phyloP scores from a whole-genome alignment of 2,329 filamentous ascomycete genomes.

The Lecanicillium sp. region DNA sequence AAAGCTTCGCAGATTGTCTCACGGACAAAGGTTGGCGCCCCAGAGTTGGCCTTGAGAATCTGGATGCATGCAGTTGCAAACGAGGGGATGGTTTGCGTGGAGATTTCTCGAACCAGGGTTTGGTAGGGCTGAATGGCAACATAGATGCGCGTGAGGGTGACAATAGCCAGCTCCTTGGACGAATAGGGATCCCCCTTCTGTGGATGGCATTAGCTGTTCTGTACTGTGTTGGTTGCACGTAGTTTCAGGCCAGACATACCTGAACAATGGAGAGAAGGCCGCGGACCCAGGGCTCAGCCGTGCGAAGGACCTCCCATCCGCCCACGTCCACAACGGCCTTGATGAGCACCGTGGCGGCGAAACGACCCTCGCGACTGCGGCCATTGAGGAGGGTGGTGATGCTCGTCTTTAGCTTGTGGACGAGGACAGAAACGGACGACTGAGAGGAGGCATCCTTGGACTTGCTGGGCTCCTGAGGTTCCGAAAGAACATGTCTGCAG shows the following conservation, averaged over 20 bases:
- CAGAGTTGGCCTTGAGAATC: constrained; percentile 39
- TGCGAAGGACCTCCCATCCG: constrained; percentile 73
- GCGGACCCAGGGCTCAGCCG: constrained; percentile 66
- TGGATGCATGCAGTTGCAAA: constrained; percentile 70
- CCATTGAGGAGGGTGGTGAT: constrained; percentile 73
- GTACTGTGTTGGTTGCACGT: not conserved
- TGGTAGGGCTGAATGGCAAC: constrained; percentile 73
- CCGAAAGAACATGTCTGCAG: constrained; percentile 55
- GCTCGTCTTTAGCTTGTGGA: constrained; percentile 76
- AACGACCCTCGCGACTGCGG: constrained; percentile 64
- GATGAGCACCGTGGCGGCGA: constrained; percentile 68
- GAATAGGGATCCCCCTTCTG: constrained; percentile 71
- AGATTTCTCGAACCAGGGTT: constrained; percentile 79
- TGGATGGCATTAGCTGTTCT: not conserved
- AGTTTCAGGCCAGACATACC: constrained; percentile 34
- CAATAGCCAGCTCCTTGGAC: constrained; percentile 68
- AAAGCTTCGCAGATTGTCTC: constrained; percentile 67
- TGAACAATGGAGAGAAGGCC: constrained; percentile 68
- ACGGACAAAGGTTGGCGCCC: constrained; percentile 41
- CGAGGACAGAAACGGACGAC: constrained; percentile 48
- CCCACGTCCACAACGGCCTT: constrained; percentile 78
- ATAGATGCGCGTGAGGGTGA: constrained; percentile 78
- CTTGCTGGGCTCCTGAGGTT: constrained; percentile 46
- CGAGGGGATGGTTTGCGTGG: constrained; percentile 68
- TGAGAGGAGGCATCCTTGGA: constrained; percentile 58